Evolutionary conservation across 1,284 basidiomycete species (phyloP).

Genomic region (Bjerkandera adusta): DNA sequence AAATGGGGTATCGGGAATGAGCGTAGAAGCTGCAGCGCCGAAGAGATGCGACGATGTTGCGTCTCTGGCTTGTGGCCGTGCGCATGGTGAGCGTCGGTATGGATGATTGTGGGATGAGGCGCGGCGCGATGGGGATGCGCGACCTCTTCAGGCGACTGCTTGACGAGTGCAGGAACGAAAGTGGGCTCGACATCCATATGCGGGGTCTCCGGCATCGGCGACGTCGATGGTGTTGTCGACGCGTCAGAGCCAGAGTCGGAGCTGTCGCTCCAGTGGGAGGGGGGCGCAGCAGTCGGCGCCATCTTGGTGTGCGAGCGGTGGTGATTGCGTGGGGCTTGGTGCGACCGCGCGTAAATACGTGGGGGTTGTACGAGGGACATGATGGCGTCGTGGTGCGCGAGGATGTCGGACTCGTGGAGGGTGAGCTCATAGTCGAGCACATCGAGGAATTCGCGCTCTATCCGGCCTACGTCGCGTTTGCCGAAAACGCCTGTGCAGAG

Average conservation of each 20-base stretch:
- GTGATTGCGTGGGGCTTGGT: constrained; percentile 21
- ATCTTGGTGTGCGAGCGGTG: constrained; percentile 10
- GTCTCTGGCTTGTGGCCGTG: constrained; percentile 1
- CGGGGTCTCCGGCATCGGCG: constrained; percentile 13
- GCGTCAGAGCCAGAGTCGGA: constrained; percentile 9
- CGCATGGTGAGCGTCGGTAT: background rate
- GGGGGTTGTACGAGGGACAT: constrained; percentile 35
- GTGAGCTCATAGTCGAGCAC: constrained; percentile 71
- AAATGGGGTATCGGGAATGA: constrained; percentile 31
- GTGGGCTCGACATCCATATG: constrained; percentile 4
- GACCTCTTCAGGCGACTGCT: constrained; percentile 10
- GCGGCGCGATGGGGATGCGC: constrained; percentile 1
- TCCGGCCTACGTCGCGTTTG: constrained; percentile 72
- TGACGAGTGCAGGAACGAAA: constrained; percentile 10
- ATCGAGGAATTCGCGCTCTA: constrained; percentile 75
- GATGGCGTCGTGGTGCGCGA: constrained; percentile 57
- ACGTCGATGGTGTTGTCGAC: constrained; percentile 8
- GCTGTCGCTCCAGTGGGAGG: constrained; percentile 14
- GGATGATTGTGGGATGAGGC: background rate
- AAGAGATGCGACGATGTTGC: constrained; percentile 18
- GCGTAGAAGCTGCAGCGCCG: constrained; percentile 28
- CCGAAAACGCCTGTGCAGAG: constrained; percentile 77
- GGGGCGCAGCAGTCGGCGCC: constrained; percentile 8
- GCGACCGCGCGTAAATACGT: constrained; percentile 14
- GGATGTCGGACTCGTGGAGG: constrained; percentile 59